These are phyloP conservation scores for Lipomyces kockii DNA, from an alignment of 805 yeast species.

Conservation along the genomic window DNA sequence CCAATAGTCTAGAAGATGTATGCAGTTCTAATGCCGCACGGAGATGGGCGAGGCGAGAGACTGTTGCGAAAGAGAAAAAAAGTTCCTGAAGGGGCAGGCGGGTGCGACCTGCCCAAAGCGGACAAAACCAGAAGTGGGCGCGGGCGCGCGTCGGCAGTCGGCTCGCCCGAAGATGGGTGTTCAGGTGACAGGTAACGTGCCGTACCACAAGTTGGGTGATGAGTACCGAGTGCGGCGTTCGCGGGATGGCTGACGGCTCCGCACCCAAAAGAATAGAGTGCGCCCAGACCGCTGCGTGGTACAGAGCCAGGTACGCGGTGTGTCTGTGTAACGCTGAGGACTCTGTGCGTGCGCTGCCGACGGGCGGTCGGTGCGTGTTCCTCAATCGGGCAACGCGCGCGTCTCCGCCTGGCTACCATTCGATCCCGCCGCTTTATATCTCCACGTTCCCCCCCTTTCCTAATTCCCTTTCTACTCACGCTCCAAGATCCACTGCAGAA, in stretches of 20 bases:
- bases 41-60: too few species aligned
- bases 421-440: background rate
- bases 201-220: background rate
- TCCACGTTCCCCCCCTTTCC: background rate
- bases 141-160: background rate
- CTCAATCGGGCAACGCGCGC: slow-evolving; percentile 17
- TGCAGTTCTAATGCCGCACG: too few species aligned
- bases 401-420: background rate
- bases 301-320: background rate
- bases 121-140: background rate
- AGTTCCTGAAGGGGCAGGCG: background rate
- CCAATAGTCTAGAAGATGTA: too few species aligned
- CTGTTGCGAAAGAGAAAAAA: too few species aligned
- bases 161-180: background rate
- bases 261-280: background rate
- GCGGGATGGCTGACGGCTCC: background rate
- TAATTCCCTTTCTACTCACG: background rate
- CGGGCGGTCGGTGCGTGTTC: slow-evolving; percentile 17
- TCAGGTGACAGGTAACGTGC: slow-evolving; percentile 1
- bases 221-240: background rate
- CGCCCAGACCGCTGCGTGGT: background rate
- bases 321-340: background rate
- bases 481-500: background rate
- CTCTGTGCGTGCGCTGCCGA: slow-evolving; percentile 1
- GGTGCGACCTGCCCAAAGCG: background rate